Evolutionary conservation across 2,329 filamentous ascomycete species (phyloP).

Genomic region (Ceratocystis albifundus): DNA sequence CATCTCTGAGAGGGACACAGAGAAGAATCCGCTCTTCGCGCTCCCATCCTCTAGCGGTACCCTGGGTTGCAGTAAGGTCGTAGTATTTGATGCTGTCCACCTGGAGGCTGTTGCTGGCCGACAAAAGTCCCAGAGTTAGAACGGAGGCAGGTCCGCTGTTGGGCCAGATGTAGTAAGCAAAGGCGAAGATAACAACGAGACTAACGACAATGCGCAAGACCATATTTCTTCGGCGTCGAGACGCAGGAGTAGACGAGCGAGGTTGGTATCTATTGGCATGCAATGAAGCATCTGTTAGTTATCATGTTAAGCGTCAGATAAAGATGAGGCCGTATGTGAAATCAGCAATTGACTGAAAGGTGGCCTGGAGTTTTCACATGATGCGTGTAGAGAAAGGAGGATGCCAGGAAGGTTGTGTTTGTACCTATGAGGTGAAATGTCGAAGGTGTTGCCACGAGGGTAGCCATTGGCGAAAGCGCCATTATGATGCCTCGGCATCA

Average conservation of each 20-base stretch:
- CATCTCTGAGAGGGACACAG: conserved; percentile 88
- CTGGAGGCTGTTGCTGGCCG: conserved; percentile 56
- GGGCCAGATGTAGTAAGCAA: conserved; percentile 67
- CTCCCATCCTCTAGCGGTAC: conserved; percentile 89
- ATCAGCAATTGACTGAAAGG: conserved; percentile 15
- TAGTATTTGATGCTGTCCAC: conserved; percentile 96
- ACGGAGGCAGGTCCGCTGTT: conserved; percentile 44
- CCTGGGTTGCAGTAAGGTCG: conserved; percentile 82
- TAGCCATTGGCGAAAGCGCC: conserved; percentile 75
- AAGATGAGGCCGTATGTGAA: no score
- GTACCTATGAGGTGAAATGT: conserved; percentile 82
- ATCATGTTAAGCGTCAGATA: background rate
- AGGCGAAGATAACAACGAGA: conserved; percentile 47
- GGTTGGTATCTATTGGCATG: conserved; percentile 64
- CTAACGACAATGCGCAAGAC: conserved; percentile 55
- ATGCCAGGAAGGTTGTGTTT: conserved; percentile 25
- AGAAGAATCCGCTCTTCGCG: conserved; percentile 88
- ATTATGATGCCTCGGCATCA: conserved; percentile 74
- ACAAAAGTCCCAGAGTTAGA: conserved; percentile 59
- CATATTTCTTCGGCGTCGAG: conserved; percentile 61
- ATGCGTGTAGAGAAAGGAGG: background rate
- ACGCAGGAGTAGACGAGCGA: conserved; percentile 57
- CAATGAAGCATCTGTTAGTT: conserved; percentile 5
- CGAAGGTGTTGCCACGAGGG: conserved; percentile 64
- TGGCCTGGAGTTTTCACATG: background rate